phyloP scores from a whole-genome alignment of 768 basidiomycete genomes.

The Boletus bicolor region DNA sequence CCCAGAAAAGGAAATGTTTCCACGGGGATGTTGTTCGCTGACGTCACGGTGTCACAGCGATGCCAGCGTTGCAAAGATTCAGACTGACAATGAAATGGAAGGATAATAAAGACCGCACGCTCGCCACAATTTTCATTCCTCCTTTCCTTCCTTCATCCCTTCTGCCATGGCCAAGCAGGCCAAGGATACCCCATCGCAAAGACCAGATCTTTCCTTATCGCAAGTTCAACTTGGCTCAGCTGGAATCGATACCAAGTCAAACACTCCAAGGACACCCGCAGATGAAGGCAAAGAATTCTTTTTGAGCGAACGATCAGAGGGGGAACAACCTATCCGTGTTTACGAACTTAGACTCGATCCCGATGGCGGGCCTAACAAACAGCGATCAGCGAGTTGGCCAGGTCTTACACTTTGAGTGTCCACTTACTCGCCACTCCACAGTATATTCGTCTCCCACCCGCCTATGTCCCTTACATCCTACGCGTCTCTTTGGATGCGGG shows the following conservation, averaged over 20 bases:
- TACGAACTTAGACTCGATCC: conserved; percentile 84
- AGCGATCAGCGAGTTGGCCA: conserved; percentile 65
- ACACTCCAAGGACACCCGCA: conserved; percentile 84
- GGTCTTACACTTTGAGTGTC: background rate
- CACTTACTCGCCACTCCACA: conserved; percentile 32
- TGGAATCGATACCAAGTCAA: conserved; percentile 22
- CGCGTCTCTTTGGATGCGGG: conserved; percentile 91
- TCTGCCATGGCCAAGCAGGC: conserved; percentile 15
- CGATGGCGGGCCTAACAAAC: conserved; percentile 87
- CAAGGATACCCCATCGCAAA: background rate
- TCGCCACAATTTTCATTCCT: conserved; percentile 1
- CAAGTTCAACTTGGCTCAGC: background rate
- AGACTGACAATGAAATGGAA: conserved; percentile 13
- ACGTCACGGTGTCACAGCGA: conserved; percentile 21
- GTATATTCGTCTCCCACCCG: conserved; percentile 97
- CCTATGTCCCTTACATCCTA: conserved; percentile 82
- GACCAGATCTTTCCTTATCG: conserved; percentile 18
- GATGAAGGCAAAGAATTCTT: conserved; percentile 93
- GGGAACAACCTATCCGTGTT: conserved; percentile 70
- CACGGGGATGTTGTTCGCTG: conserved; percentile 2
- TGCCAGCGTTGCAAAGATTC: background rate
- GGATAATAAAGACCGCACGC: conserved; percentile 9
- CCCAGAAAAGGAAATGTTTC: conserved; percentile 2
- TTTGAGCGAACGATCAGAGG: conserved; percentile 46
- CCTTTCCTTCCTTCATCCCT: background rate